Percentiles rank a stretch among this genome's conserved stretches.
Evolutionary conservation across 208 protist genomes (phyloP).

Genomic region (Entamoeba invadens): DNA sequence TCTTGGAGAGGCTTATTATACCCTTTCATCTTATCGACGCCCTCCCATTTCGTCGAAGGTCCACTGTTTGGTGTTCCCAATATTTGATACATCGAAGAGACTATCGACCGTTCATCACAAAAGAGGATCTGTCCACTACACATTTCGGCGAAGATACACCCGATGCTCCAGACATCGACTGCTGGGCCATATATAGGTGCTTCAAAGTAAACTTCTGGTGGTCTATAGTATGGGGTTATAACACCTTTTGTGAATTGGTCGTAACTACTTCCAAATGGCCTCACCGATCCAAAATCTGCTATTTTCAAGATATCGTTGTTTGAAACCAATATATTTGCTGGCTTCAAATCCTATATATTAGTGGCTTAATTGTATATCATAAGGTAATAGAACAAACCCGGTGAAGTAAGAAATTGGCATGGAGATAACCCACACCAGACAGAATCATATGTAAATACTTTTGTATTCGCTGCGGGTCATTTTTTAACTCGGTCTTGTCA

Average conservation of each 20-base stretch:
- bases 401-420: conserved; percentile 34
- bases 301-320: conserved; percentile 5
- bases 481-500: not conserved
- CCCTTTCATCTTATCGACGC: not conserved
- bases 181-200: conserved; percentile 83
- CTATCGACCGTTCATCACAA: conserved; percentile 24
- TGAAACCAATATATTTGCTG: conserved; percentile 69
- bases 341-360: conserved; percentile 76
- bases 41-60: conserved; percentile 6
- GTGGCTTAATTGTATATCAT: conserved; percentile 66
- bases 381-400: conserved; percentile 59
- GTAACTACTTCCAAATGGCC: conserved; percentile 25
- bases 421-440: conserved; percentile 7
- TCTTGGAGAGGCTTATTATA: not conserved
- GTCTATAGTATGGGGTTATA: conserved; percentile 95
- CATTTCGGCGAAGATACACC: conserved; percentile 96
- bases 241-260: conserved; percentile 36
- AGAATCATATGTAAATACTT: conserved; percentile 62
- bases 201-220: conserved; percentile 95
- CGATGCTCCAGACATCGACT: conserved; percentile 96
- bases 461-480: not conserved
- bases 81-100: conserved; percentile 38
- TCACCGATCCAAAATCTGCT: conserved; percentile 27
- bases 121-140: conserved; percentile 35
- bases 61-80: conserved; percentile 28